Base-by-base conservation (phyloP, 139 green algal genomes). In the Picochlorum sp. region DNA sequence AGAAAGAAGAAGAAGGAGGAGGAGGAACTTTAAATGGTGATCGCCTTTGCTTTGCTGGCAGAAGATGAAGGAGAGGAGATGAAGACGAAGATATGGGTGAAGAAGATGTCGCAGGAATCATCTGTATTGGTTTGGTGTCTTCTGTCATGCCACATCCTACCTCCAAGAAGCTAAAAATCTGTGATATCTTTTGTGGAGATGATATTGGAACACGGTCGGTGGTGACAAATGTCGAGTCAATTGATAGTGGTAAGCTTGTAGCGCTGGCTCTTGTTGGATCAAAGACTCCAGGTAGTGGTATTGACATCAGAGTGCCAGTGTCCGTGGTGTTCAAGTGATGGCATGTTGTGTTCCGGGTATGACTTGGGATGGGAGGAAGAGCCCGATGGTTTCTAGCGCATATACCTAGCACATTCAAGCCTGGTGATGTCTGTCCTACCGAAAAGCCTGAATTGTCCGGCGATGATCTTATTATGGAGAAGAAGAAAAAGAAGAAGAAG, bases 291-390 rank as follows among this genome's bases (percentile, higher is more conserved):
- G 79, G 76, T 30, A 86, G 68, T 45, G 76, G 76, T 20, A 65
- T 84, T 6, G 49, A 65, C 10, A 73, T 95, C 15, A 81, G 57
- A 73, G 76, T 54, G 71, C 72, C 20, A 69, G 51, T 26, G 60
- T 95, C 58, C 77, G 84, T 32, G 88, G 88, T 0, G 76, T 92
- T 23, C 76, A 87, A 84, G 68, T 58, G 74, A 73, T 38, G 88
- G 88, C 58, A 95, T 95, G 88, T 75, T 95, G 20, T 92, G 85
- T 73, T 85, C 76, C 24, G 82, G 83, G 1, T 66, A 79, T 49
- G 87, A 95, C 62, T 75, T 87, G 54, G 88, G 88, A 14, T 95
- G 88, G 88, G 62, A 38, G 15, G 10, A 44, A 4, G 71, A 69
- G 45, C 63, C 71, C 6, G 79, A 87, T 49, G 76, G 76, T 4